These are phyloP conservation scores for Umbelopsis sp. DNA, from an alignment of 371 early-diverging fungal species.

Conservation along the genomic window DNA sequence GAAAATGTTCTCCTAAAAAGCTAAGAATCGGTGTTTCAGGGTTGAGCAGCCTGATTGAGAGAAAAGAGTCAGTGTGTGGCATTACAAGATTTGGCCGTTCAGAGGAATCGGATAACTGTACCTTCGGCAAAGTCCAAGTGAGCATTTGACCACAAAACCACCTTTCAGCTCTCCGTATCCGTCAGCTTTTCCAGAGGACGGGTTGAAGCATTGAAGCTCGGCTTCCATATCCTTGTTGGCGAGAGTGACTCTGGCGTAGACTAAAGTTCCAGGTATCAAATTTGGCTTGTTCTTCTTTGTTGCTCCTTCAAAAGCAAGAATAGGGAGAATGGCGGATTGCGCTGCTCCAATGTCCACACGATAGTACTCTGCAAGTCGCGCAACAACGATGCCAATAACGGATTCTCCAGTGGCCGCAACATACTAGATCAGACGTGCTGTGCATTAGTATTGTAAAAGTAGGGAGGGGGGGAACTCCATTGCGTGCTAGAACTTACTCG, in stretches of 20 bases:
- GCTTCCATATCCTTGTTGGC: slow-evolving; percentile 97
- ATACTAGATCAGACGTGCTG: slow-evolving; percentile 59
- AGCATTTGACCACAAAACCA: slow-evolving; percentile 73
- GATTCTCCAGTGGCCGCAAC: slow-evolving; percentile 85
- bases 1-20: slow-evolving; percentile 69
- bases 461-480: not conserved
- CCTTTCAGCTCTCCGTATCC: slow-evolving; percentile 82
- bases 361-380: slow-evolving; percentile 76
- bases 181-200: slow-evolving; percentile 70
- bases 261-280: slow-evolving; percentile 66
- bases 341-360: slow-evolving; percentile 94
- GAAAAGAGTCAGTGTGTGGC: no score
- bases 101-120: slow-evolving; percentile 29
- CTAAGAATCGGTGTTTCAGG: slow-evolving; percentile 70
- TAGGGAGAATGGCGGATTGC: slow-evolving; percentile 77
- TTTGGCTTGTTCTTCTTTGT: slow-evolving; percentile 91
- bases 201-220: slow-evolving; percentile 89
- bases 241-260: slow-evolving; percentile 84
- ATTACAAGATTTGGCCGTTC: no score
- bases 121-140: slow-evolving; percentile 77
- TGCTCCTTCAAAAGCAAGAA: slow-evolving; percentile 93
- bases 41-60: slow-evolving; percentile 57
- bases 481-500: slow-evolving; percentile 47
- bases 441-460: not conserved
- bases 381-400: slow-evolving; percentile 82